A percentile compares a stretch with the other conserved stretches of the same genome.
Conservation (phyloP, 2,329 filamentous ascomycete genomes). For the Phoma herbarum region DNA sequence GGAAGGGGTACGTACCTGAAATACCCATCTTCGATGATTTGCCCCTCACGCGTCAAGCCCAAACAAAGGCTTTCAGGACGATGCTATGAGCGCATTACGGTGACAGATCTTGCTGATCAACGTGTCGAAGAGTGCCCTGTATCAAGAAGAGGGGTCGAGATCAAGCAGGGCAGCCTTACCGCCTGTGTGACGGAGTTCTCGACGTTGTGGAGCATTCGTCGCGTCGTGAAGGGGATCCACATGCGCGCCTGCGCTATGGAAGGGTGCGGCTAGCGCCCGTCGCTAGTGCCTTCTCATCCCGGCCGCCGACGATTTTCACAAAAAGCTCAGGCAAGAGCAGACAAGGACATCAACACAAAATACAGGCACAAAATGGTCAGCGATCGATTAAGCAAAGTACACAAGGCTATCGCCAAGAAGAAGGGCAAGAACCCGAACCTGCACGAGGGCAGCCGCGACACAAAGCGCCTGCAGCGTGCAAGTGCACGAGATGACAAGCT, state of each 20-base stretch:
- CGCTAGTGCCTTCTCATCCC: constrained; percentile 30
- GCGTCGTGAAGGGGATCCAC: constrained; percentile 26
- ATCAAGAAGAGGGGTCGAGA: constrained; percentile 1
- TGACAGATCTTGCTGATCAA: not conserved
- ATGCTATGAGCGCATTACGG: constrained; percentile 35
- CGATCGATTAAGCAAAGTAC: constrained; percentile 79
- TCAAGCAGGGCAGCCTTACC: constrained; percentile 15
- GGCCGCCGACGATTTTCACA: constrained; percentile 29
- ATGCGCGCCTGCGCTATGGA: constrained; percentile 34
- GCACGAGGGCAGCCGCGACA: constrained; percentile 89
- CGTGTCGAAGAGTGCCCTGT: constrained; percentile 7
- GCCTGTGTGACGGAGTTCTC: constrained; percentile 25
- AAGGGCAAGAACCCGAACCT: constrained; percentile 76
- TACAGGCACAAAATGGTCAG: constrained; percentile 40
- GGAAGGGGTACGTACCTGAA: constrained; percentile 41
- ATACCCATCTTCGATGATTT: constrained; percentile 51
- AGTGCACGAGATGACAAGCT: constrained; percentile 83
- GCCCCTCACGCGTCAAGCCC: constrained; percentile 40
- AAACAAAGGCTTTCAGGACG: constrained; percentile 30
- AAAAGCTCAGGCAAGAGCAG: constrained; percentile 36
- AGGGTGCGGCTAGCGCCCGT: constrained; percentile 11
- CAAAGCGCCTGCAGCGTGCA: constrained; percentile 80
- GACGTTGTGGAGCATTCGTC: constrained; percentile 29
- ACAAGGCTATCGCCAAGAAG: constrained; percentile 92
- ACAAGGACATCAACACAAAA: constrained; percentile 21